Conservation (phyloP, 805 yeast genomes). For the Ogataea paradorogensis region DNA sequence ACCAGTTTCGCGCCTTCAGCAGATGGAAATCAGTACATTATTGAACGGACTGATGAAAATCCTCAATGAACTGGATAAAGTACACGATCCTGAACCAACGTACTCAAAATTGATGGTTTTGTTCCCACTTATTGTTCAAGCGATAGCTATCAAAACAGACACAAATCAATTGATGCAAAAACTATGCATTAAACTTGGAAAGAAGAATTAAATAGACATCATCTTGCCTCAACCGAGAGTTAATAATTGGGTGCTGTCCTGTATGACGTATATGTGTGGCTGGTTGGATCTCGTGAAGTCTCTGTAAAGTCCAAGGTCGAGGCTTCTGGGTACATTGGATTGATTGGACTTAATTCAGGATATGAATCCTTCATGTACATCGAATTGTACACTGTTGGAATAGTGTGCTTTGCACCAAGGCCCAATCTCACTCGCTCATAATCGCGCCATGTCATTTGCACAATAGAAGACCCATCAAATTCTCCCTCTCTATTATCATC, state of each 20-base stretch:
- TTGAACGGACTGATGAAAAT: constrained; percentile 40
- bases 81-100: constrained; percentile 1
- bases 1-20: constrained; percentile 68
- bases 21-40: constrained; percentile 52
- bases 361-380: constrained; percentile 3
- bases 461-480: constrained; percentile 86
- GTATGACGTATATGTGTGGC: constrained; percentile 16
- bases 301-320: constrained; percentile 9
- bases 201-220: background rate
- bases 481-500: constrained; percentile 75
- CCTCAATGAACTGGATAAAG: constrained; percentile 5
- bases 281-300: constrained; percentile 6
- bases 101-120: constrained; percentile 14
- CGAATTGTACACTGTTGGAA: constrained; percentile 29
- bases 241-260: constrained; percentile 12
- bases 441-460: constrained; percentile 93
- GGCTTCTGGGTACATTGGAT: background rate
- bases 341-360: constrained; percentile 1
- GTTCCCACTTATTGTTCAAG: constrained; percentile 25
- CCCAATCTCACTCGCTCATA: constrained; percentile 65
- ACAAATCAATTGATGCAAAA: constrained; percentile 12
- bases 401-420: constrained; percentile 16
- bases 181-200: constrained; percentile 19
- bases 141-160: constrained; percentile 15
- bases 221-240: background rate